phyloP scores from a whole-genome alignment of 371 early-diverging fungal genomes.

The Lichtheimia corymbifera region DNA sequence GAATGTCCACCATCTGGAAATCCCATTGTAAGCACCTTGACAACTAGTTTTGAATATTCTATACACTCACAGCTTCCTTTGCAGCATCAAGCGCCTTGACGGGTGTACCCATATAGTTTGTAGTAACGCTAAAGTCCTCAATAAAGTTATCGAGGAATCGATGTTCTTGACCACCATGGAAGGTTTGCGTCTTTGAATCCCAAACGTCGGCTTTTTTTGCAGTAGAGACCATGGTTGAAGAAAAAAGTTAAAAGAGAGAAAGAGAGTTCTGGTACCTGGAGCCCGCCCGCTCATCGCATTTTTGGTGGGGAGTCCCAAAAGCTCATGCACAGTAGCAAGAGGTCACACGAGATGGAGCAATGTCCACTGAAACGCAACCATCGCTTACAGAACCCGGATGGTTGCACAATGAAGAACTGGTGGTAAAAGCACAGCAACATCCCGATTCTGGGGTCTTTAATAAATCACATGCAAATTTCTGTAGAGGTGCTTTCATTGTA shows the following conservation, averaged over 20 bases:
- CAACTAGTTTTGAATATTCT: background rate
- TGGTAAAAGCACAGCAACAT: no score
- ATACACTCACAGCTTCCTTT: slow-evolving; percentile 61
- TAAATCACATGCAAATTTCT: no score
- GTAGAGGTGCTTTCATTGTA: no score
- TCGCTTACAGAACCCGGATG: no score
- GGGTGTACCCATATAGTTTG: slow-evolving; percentile 84
- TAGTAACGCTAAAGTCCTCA: slow-evolving; percentile 88
- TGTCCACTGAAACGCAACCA: no score
- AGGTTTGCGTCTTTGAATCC: slow-evolving; percentile 83
- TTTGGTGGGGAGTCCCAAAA: no score
- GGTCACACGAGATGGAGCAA: no score
- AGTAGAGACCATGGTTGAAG: slow-evolving; percentile 6
- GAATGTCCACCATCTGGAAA: slow-evolving; percentile 61
- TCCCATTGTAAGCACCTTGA: background rate
- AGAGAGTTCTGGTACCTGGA: no score
- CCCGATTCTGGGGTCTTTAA: no score
- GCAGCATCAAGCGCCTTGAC: slow-evolving; percentile 71
- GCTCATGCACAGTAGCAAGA: no score
- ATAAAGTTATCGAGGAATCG: slow-evolving; percentile 77
- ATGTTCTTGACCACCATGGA: slow-evolving; percentile 90
- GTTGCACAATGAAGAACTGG: no score
- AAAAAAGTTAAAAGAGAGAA: background rate
- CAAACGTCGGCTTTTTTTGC: slow-evolving; percentile 44
- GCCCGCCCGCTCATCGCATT: no score